These are phyloP conservation scores for Cutaneotrichosporon sp. DNA, from an alignment of 1,284 basidiomycete genomes.

Conservation along the genomic window DNA sequence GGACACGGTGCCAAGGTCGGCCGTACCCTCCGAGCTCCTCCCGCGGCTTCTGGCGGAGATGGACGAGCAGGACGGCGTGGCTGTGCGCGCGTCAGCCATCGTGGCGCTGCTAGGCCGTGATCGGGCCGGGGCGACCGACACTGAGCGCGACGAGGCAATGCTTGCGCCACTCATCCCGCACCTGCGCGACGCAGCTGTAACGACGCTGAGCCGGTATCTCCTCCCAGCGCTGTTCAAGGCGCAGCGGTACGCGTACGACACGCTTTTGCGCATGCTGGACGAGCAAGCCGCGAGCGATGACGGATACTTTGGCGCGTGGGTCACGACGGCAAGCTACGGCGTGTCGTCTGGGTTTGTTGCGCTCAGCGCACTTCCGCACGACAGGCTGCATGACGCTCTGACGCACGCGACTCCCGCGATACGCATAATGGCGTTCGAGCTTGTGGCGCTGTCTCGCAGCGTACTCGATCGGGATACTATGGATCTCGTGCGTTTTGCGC, in stretches of 20 bases:
- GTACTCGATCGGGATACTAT: slow-evolving; percentile 19
- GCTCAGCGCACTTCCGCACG: slow-evolving; percentile 21
- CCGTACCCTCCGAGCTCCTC: slow-evolving; percentile 19
- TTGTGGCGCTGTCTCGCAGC: slow-evolving; percentile 29
- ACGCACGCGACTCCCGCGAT: slow-evolving; percentile 29
- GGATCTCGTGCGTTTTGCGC: slow-evolving; percentile 25
- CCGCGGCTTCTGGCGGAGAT: slow-evolving; percentile 24
- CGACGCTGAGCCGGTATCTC: slow-evolving; percentile 29
- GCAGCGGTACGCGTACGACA: slow-evolving; percentile 7
- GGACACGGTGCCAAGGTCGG: slow-evolving; percentile 17
- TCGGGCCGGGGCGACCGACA: not conserved
- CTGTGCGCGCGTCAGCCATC: slow-evolving; percentile 25
- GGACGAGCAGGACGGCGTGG: slow-evolving; percentile 19
- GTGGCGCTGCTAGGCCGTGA: slow-evolving; percentile 17
- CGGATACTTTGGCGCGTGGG: slow-evolving; percentile 30
- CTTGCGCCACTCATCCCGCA: slow-evolving; percentile 24
- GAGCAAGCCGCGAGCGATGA: not conserved
- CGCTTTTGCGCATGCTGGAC: slow-evolving; percentile 22
- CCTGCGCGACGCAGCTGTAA: slow-evolving; percentile 15
- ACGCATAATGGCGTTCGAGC: slow-evolving; percentile 33
- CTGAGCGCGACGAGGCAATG: slow-evolving; percentile 13
- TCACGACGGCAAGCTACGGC: slow-evolving; percentile 34
- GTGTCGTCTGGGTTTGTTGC: slow-evolving; percentile 23
- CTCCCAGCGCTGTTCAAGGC: slow-evolving; percentile 29
- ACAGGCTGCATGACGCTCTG: slow-evolving; percentile 26